phyloP scores from a whole-genome alignment of 2,329 filamentous ascomycete genomes.

The Fusarium sp. region DNA sequence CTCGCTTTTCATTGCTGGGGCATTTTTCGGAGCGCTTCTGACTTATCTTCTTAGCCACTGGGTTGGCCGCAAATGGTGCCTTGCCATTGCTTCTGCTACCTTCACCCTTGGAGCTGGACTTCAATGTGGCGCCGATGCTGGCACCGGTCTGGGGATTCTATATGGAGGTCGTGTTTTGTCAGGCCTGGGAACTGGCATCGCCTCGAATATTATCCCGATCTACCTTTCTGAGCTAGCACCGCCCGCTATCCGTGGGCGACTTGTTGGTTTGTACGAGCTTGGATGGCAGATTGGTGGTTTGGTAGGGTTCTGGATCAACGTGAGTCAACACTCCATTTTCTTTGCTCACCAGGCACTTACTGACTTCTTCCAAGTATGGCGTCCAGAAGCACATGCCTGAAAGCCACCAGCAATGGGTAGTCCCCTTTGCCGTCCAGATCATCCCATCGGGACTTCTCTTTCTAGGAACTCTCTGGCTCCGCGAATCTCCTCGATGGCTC shows the following conservation, averaged over 20 bases:
- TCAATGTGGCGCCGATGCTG: conserved; percentile 66
- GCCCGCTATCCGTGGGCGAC: conserved; percentile 65
- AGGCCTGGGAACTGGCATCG: conserved; percentile 15
- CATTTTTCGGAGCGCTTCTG: conserved; percentile 75
- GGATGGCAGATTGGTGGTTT: conserved; percentile 27
- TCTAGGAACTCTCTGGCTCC: conserved; percentile 61
- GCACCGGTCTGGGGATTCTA: conserved; percentile 38
- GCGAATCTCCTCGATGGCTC: conserved; percentile 72
- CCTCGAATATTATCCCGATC: conserved; percentile 57
- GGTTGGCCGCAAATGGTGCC: conserved; percentile 44
- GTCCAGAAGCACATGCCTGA: conserved; percentile 42
- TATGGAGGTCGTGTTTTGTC: conserved; percentile 19
- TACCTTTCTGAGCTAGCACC: conserved; percentile 63
- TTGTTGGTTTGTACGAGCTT: conserved; percentile 47
- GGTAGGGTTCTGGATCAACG: conserved; percentile 27
- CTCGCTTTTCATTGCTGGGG: conserved; percentile 76
- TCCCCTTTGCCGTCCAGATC: conserved; percentile 67
- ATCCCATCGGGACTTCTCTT: conserved; percentile 67
- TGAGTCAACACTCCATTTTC: neutral
- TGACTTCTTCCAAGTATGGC: conserved; percentile 11
- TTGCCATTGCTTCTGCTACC: conserved; percentile 55
- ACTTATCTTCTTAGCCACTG: conserved; percentile 59
- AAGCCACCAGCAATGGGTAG: conserved; percentile 56
- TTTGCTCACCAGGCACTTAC: rapidly evolving
- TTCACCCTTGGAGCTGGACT: conserved; percentile 63